A percentile compares a stretch with the other conserved stretches of the same genome.
phyloP scores from a whole-genome alignment of 768 basidiomycete species.

The Porphyrellus cyaneotinctus region DNA sequence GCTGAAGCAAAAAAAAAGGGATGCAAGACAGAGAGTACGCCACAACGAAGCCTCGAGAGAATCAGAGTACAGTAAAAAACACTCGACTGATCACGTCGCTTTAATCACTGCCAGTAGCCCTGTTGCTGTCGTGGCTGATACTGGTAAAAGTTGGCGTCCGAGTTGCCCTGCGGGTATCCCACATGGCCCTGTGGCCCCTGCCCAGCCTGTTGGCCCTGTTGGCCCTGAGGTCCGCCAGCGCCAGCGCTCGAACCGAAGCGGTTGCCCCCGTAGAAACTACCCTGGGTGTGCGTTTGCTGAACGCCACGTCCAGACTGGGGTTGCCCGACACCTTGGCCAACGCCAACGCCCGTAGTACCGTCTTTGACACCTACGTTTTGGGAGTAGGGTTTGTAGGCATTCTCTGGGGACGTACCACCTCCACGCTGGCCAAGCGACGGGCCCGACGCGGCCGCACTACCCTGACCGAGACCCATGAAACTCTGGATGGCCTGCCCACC shows the following conservation, averaged over 20 bases:
- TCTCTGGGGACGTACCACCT: constrained; percentile 61
- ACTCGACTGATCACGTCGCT: constrained; percentile 8
- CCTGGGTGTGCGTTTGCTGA: constrained; percentile 42
- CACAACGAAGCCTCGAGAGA: constrained; percentile 5
- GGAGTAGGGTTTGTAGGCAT: constrained; percentile 72
- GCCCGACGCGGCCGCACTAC: constrained; percentile 39
- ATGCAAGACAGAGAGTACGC: constrained; percentile 1
- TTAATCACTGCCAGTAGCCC: constrained; percentile 47
- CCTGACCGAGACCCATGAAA: constrained; percentile 62
- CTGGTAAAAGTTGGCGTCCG: constrained; percentile 66
- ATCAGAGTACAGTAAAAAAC: constrained; percentile 4
- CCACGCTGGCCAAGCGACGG: constrained; percentile 42
- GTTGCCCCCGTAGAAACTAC: constrained; percentile 43
- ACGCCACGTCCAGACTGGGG: constrained; percentile 42
- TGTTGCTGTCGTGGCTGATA: constrained; percentile 67
- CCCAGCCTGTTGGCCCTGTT: constrained; percentile 39
- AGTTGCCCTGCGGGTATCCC: constrained; percentile 50
- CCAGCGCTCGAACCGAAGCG: constrained; percentile 43
- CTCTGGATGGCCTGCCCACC: constrained; percentile 61
- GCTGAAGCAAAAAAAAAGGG: constrained; percentile 19
- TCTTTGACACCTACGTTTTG: constrained; percentile 53
- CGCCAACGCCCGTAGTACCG: constrained; percentile 44
- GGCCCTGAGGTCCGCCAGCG: constrained; percentile 45
- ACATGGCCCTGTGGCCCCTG: constrained; percentile 39
- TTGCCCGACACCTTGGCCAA: constrained; percentile 31